Percentiles rank a stretch among this genome's conserved stretches.
These are phyloP conservation scores for Gamarada debralockiae DNA, from an alignment of 495 filamentous ascomycete species.

Conservation along the genomic window DNA sequence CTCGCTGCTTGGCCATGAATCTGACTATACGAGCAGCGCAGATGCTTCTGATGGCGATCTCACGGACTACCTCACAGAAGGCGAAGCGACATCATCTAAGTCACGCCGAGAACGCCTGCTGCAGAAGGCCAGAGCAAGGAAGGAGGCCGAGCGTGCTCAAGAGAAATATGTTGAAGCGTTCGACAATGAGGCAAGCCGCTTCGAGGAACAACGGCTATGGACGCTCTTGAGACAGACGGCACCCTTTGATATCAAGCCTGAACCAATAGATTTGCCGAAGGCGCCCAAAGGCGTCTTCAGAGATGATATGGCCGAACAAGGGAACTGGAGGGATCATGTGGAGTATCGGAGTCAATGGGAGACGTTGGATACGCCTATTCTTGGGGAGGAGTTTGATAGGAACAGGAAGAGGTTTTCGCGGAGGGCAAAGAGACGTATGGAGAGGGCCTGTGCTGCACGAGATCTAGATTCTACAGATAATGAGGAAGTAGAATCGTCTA, in stretches of 20 bases:
- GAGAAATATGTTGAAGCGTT: constrained; percentile 50
- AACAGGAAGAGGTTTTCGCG: constrained; percentile 13
- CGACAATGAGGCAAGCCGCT: constrained; percentile 45
- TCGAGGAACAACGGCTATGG: constrained; percentile 58
- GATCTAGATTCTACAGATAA: no score
- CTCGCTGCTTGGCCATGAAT: not conserved
- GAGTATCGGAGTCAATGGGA: constrained; percentile 50
- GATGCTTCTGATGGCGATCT: not conserved
- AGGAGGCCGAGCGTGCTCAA: constrained; percentile 31
- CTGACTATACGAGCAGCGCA: not conserved
- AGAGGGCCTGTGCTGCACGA: no score
- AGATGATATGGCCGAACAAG: constrained; percentile 26
- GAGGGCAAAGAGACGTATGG: constrained; percentile 1
- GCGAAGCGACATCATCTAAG: not conserved
- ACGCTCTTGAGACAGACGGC: constrained; percentile 32
- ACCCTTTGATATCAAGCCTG: constrained; percentile 20
- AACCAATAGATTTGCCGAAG: constrained; percentile 13
- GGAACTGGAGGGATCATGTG: constrained; percentile 42
- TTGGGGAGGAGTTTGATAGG: constrained; percentile 29
- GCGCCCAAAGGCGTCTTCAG: constrained; percentile 25
- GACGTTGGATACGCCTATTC: constrained; percentile 32
- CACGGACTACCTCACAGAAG: not conserved
- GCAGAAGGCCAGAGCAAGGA: constrained; percentile 12
- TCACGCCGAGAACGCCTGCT: not conserved
- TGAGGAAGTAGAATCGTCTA: no score